A percentile compares a stretch with the other conserved stretches of the same genome.
Conservation (phyloP, 163 green algal species). For the Coccomyxa subellipsoidea region DNA sequence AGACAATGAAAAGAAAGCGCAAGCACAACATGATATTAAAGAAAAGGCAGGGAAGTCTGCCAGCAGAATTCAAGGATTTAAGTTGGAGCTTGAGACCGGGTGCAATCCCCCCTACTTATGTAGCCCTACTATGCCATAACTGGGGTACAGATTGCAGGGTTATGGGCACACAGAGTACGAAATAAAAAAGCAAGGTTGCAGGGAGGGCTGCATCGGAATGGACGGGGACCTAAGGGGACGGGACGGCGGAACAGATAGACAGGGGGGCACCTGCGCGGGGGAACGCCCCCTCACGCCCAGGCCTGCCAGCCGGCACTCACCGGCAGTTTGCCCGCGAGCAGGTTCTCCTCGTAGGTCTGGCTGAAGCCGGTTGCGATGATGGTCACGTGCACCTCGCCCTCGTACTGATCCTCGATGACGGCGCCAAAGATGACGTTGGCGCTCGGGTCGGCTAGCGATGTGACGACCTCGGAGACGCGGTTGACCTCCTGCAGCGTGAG, state of each 20-base stretch:
- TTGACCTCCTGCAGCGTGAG: constrained; percentile 85
- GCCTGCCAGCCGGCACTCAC: constrained; percentile 16
- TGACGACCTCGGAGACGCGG: constrained; percentile 90
- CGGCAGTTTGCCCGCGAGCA: constrained; percentile 44
- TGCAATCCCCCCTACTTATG: no score
- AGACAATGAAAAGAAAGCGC: no score
- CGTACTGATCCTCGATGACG: constrained; percentile 75
- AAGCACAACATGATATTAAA: no score
- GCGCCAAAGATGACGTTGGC: constrained; percentile 88
- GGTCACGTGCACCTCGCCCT: constrained; percentile 86
- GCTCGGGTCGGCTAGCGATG: constrained; percentile 79
- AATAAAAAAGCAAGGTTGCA: no score
- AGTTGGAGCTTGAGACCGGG: no score
- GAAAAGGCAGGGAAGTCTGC: no score
- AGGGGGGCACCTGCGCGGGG: not conserved
- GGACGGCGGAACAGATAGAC: no score
- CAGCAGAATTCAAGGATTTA: no score
- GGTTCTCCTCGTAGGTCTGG: constrained; percentile 68
- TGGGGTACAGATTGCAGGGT: no score
- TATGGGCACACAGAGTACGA: no score
- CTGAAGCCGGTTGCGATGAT: constrained; percentile 89
- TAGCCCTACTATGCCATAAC: no score
- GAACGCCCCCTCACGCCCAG: constrained; percentile 5
- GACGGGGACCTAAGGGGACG: not conserved
- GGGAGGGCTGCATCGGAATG: not conserved